Base-by-base conservation (phyloP, 345 rosid genomes). In the Angophora floribunda region DNA sequence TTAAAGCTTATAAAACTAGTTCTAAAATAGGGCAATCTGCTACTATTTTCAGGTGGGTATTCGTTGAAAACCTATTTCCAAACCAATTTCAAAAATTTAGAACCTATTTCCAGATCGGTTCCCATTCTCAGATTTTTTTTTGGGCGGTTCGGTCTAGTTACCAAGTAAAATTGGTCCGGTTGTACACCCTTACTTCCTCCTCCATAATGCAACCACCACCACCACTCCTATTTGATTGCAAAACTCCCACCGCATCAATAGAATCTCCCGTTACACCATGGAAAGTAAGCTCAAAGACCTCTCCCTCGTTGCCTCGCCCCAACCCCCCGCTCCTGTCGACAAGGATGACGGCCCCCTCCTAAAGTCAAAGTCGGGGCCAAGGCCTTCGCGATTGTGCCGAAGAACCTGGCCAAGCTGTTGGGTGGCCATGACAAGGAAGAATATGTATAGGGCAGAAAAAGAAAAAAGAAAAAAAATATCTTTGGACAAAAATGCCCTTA, bases 281-380 rank as follows among this genome's bases (percentile, higher is more conserved):
- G 96, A 96, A 61, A 90, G 95, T 13, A 95, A 95, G 93, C 93
- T 96, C 87, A 93, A 94, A 88, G 93, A 92, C 85, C 89, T 94
- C 80, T 90, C 89, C 89, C 91, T 94, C 45, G 89, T 90, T 86
- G 91, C 93, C 45, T 86, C 90, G 41, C 6, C 53, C 45, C 55
- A 12, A 4, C 50, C 87, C 26, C 49, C 30, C 28, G 14, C 14
- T 28, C 65, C 9, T 6, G 6, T 28, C 0, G 4, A 57, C 13
- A 9, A 57, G n/a, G n/a, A 9, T 13, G 96, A 96, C 89, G 94
- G 97, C 0, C 98, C 98, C 6, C 96, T 97, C 45, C 96, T 98
- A 88, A 94, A 93, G 89, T 89, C 94, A 44, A 94, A 94, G 49
- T 3, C 17, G 85, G 45, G 22, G 51, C 9, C 85, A 92, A 90